phyloP scores from a whole-genome alignment of 2,329 filamentous ascomycete genomes.

The Sclerotinia minor region DNA sequence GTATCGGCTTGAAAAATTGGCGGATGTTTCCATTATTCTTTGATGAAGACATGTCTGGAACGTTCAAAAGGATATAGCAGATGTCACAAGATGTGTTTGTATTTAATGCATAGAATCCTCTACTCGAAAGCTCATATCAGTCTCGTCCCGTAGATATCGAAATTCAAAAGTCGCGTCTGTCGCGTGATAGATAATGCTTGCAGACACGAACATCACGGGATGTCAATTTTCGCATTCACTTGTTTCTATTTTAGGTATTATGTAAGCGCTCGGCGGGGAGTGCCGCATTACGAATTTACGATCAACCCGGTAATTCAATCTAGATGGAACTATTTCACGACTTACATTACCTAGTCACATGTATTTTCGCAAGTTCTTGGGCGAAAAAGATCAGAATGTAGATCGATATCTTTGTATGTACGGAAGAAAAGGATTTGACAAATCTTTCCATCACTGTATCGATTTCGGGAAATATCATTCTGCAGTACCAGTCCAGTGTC shows the following conservation, averaged over 20 bases:
- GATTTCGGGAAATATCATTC: background rate
- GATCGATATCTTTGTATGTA: background rate
- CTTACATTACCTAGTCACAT: background rate
- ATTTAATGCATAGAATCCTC: background rate
- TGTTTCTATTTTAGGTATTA: constrained; percentile 13
- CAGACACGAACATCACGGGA: constrained; percentile 22
- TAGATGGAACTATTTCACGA: constrained; percentile 4
- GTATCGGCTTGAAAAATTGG: constrained; percentile 18
- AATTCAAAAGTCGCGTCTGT: constrained; percentile 12
- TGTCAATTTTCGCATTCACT: background rate
- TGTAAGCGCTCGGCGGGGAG: background rate
- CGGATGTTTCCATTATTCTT: constrained; percentile 21
- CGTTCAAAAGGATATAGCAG: background rate
- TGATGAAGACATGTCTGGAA: background rate
- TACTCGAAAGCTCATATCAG: no score
- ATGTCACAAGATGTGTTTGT: background rate
- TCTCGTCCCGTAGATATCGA: background rate
- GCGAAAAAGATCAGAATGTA: background rate
- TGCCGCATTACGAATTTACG: background rate
- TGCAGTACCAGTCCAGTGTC: background rate
- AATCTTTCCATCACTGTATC: background rate
- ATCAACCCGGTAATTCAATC: constrained; percentile 16
- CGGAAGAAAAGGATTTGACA: no score
- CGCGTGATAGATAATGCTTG: constrained; percentile 16
- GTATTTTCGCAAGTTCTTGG: background rate